Base-by-base conservation (phyloP, 257 asterid species). In the Petunia axillaris region DNA sequence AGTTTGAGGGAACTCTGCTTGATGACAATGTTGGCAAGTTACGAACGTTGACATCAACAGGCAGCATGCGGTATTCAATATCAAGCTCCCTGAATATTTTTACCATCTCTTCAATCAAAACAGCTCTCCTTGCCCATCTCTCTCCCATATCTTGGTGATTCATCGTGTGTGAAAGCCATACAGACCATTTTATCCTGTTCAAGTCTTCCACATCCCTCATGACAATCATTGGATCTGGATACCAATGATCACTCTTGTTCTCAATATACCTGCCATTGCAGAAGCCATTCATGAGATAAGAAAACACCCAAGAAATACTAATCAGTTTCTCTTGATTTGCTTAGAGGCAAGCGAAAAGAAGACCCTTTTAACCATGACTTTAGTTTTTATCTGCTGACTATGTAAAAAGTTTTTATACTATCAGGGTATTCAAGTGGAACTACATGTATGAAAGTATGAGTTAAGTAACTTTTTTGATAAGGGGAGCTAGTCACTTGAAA, bases 121-220 rank as follows among this genome's bases (percentile, higher is more conserved):
- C 87, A n/a, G 92, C 85, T 81, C 98, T 89, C 80, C 98, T 86
- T 2, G 60, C 54, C 90, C 90, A 94, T 82, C 97, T 92, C 88
- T 94, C 96, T 2, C 96, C 96, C 97, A 94, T 94, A 82, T 94
- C 93, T 77, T 94, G 98, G 78, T 83, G 86, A 83, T 94, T 94
- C 91, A 94, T 94, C 13, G 64, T 90, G 87, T 94, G 98, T 0
- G 89, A 83, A 16, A 82, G 92, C 97, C 99, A 93, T 6, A 90
- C 52, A 0, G 99, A 92, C 86, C 90, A 91, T 84, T 87, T 90
- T 86, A 95, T 58, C 84, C 89, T 60, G 91, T 95, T 95, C 97
- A 93, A 71, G 86, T 95, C 99, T 84, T 89, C 97, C 40, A 95
- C 85, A 44, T 95, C 97, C 75, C 95, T 89, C 93, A 91, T 83